Base-by-base conservation (phyloP, 73 alveolate genomes). In the Symbiodinium natans region DNA sequence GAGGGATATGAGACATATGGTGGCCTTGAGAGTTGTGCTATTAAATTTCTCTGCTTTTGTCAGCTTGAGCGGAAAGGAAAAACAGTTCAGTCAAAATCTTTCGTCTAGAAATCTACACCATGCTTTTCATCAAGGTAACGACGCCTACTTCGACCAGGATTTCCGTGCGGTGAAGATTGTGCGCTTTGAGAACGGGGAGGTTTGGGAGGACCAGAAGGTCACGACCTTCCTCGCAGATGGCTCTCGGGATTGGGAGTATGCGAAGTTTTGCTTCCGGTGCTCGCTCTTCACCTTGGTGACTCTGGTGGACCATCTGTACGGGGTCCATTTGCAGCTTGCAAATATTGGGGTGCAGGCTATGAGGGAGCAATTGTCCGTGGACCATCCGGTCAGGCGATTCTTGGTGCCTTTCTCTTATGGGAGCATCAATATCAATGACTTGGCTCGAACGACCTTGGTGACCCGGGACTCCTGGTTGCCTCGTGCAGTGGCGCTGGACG, bases 301-400 rank as follows among this genome's bases (percentile, higher is more conserved):
- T 27, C 56, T 80, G 17, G 88, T 38, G 38, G 88, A 80, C 56
- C 88, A 80, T 36, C 56, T 80, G 88, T 80, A 80, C 88, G 88
- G 88, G 33, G 15, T 34, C 31, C 88, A 80, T 39, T 29, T 80
- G 88, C 88, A 80, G 88, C 56, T 38, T 36, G 63, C 88, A 36
- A 80, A 80, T 40, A 34, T 80, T 21, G 56, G 9, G n/a, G 56
- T 80, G 59, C 88, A 80, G 36, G 88, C 88, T 7, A 38, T 38
- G 56, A 21, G 88, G 8, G 88, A 80, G 88, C 88, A 80, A 34
- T 36, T 80, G 38, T 80, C 88, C 15, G 56, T 15, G 33, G 88
- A 80, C 56, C 88, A 80, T 38, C 88, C 88, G 59, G 15, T 80
- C 34, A 56, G 88, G 31, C 88, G 88, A 17, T 80, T 80, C n/a